phyloP scores from a whole-genome alignment of 2,329 filamentous ascomycete genomes.

The Sclerotinia sclerotiorum region DNA sequence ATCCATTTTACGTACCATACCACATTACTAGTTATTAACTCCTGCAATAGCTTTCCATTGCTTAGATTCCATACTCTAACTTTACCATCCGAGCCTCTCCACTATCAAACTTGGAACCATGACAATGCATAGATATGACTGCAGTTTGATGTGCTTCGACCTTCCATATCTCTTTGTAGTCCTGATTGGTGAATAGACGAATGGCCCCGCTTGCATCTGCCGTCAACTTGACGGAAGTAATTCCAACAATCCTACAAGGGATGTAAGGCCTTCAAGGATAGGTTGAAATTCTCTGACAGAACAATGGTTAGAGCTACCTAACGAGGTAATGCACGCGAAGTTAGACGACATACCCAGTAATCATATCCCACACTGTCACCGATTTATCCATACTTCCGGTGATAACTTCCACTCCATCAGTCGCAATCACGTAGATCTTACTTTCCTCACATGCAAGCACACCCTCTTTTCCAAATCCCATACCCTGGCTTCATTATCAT shows the following conservation, averaged over 20 bases:
- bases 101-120: not conserved
- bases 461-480: not conserved
- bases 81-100: not conserved
- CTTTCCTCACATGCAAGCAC: not conserved
- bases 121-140: not conserved
- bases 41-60: not conserved
- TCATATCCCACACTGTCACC: slow-evolving; percentile 90
- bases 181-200: not conserved
- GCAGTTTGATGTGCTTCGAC: not conserved
- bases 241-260: not conserved
- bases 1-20: not conserved
- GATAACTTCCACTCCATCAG: slow-evolving; percentile 85
- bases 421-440: slow-evolving; percentile 51
- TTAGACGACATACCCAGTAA: slow-evolving; percentile 47
- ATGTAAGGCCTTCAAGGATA: not conserved
- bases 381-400: slow-evolving; percentile 93
- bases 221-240: not conserved
- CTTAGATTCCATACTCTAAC: not conserved
- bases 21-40: not conserved
- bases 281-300: not conserved
- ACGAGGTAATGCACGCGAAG: not conserved
- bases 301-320: not conserved
- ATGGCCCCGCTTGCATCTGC: slow-evolving; percentile 4
- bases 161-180: not conserved
- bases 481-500: slow-evolving; percentile 72